Evolutionary conservation across 2,329 filamentous ascomycete genomes (phyloP).

Genomic region (Apiospora malaysiana): DNA sequence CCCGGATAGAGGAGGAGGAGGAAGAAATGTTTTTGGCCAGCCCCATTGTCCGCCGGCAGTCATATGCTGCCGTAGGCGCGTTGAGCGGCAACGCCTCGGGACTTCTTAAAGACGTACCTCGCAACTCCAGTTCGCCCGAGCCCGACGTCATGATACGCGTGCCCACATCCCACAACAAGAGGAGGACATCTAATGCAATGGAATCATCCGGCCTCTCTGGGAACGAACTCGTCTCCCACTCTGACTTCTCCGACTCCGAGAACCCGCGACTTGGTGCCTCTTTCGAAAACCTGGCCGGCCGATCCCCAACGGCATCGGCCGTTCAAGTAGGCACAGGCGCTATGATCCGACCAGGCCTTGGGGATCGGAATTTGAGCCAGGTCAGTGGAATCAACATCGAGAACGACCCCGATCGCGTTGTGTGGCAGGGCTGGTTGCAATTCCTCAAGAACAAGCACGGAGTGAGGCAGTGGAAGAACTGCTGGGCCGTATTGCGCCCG

Average conservation of each 20-base stretch:
- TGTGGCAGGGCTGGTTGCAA: conserved; percentile 91
- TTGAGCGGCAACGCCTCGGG: conserved; percentile 32
- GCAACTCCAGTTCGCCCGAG: conserved; percentile 66
- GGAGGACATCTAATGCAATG: conserved; percentile 65
- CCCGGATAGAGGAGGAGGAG: conserved; percentile 86
- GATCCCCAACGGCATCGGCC: conserved; percentile 42
- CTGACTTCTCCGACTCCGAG: conserved; percentile 82
- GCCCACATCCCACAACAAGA: conserved; percentile 34
- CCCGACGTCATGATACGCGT: conserved; percentile 49
- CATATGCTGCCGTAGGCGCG: conserved; percentile 42
- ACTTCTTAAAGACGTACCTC: conserved; percentile 29
- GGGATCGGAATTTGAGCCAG: conserved; percentile 65
- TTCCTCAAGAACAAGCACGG: conserved; percentile 83
- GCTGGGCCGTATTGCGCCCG: conserved; percentile 90
- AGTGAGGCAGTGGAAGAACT: conserved; percentile 90
- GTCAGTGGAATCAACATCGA: conserved; percentile 62
- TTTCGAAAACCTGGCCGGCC: conserved; percentile 55
- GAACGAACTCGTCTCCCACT: conserved; percentile 77
- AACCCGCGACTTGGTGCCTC: conserved; percentile 54
- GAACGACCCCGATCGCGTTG: conserved; percentile 81
- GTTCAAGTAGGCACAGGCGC: conserved; percentile 38
- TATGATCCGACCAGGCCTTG: conserved; percentile 41
- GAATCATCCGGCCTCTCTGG: conserved; percentile 69
- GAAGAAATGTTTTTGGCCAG: conserved; percentile 80
- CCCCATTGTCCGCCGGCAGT: conserved; percentile 60